Percentiles rank a stretch among this genome's conserved stretches.
phyloP scores from a whole-genome alignment of 1,284 basidiomycete species.

The Vanrija sp. region DNA sequence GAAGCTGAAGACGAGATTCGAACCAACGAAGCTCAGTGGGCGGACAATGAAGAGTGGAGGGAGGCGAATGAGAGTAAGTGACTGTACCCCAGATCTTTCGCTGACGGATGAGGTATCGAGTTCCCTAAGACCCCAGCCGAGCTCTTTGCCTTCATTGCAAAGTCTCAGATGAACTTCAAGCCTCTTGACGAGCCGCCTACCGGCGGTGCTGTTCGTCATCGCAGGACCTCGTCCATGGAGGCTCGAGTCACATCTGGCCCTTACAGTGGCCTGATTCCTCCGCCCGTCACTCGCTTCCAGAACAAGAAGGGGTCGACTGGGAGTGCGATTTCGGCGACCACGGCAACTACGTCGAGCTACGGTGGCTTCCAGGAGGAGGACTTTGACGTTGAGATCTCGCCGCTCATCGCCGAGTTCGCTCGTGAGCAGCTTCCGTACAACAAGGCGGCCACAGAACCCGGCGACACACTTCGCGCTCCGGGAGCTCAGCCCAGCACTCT shows the following conservation, averaged over 20 bases:
- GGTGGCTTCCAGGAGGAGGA: conserved; percentile 14
- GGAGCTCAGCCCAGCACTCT: conserved; percentile 2
- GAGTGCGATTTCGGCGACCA: neutral
- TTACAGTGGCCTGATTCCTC: conserved; percentile 26
- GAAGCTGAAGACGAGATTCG: conserved; percentile 31
- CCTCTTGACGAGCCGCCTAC: conserved; percentile 22
- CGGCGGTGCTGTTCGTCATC: conserved; percentile 18
- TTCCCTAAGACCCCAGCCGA: conserved; percentile 7
- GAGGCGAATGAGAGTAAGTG: conserved; percentile 21
- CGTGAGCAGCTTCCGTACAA: conserved; percentile 3
- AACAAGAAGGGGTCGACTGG: conserved; percentile 21
- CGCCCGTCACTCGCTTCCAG: conserved; percentile 11
- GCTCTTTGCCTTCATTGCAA: conserved; percentile 32
- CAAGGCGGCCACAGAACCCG: neutral
- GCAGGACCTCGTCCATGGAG: conserved; percentile 26
- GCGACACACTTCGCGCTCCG: conserved; percentile 4
- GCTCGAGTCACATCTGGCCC: conserved; percentile 24
- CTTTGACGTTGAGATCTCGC: conserved; percentile 8
- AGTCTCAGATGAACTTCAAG: conserved; percentile 31
- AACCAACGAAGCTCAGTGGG: conserved; percentile 18
- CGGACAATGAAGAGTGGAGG: conserved; percentile 26
- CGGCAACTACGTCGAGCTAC: neutral
- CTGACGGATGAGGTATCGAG: neutral
- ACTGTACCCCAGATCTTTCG: neutral
- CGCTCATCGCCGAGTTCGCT: conserved; percentile 31